Evolutionary conservation across 345 rosid species (phyloP).

Genomic region (Cochlearia excelsa): DNA sequence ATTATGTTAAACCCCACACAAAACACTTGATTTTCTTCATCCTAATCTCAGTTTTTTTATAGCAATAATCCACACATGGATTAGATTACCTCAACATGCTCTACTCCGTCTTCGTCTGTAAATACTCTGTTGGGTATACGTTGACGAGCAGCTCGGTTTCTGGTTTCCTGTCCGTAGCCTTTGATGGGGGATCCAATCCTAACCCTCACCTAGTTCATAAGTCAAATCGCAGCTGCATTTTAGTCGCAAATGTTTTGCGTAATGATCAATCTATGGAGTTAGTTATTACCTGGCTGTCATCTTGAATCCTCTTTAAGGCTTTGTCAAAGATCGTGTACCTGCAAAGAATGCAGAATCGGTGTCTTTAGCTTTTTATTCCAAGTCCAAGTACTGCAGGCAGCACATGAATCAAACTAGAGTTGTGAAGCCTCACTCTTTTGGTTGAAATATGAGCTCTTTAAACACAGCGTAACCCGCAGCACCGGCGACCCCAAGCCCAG

Average conservation of each 20-base stretch:
- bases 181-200: conserved; percentile 96
- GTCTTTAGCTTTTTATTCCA: conserved; percentile 7
- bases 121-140: conserved; percentile 72
- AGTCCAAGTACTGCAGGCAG: conserved; percentile 8
- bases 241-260: conserved; percentile 2
- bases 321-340: conserved; percentile 88
- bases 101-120: conserved; percentile 94
- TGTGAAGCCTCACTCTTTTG: conserved; percentile 69
- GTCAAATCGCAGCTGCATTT: conserved; percentile 14
- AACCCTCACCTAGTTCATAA: conserved; percentile 65
- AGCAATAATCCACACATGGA: background rate
- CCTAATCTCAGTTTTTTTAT: background rate
- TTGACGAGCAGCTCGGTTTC: conserved; percentile 97
- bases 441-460: conserved; percentile 88
- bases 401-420: conserved; percentile 18
- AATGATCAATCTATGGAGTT: conserved; percentile 4
- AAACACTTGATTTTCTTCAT: background rate
- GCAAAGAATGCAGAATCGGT: conserved; percentile 14
- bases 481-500: conserved; percentile 88
- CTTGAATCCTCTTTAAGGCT: conserved; percentile 85
- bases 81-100: conserved; percentile 72
- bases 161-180: conserved; percentile 94
- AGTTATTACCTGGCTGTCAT: conserved; percentile 70
- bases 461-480: conserved; percentile 88
- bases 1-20: background rate